Evolutionary conservation across 257 asterid genomes (phyloP).

Genomic region (Capsicum rhomboideum): DNA sequence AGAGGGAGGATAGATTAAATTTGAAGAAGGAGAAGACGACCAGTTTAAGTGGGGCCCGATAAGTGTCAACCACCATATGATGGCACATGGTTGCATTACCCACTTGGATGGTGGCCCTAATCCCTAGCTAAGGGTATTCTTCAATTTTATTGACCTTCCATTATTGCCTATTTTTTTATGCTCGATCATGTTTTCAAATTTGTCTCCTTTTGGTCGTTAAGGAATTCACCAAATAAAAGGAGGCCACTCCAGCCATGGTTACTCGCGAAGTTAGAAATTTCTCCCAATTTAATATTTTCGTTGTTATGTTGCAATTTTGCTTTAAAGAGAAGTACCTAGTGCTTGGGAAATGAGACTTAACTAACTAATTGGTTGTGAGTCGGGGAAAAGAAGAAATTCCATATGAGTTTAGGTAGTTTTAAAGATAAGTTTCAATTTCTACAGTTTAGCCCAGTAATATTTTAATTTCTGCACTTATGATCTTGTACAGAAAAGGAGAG

Average conservation of each 20-base stretch:
- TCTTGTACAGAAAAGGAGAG: neutral
- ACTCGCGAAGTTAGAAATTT: no score
- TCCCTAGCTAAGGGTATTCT: neutral
- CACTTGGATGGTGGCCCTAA: slow-evolving; percentile 37
- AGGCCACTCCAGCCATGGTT: no score
- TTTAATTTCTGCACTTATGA: no score
- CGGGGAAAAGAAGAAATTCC: no score
- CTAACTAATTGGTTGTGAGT: no score
- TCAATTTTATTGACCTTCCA: slow-evolving; percentile 11
- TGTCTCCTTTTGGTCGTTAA: neutral
- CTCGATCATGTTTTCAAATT: no score
- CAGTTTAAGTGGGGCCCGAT: slow-evolving; percentile 75
- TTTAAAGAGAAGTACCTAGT: no score
- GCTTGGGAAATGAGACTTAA: no score
- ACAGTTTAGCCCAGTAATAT: neutral
- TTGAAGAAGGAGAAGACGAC: slow-evolving; percentile 9
- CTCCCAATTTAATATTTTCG: no score
- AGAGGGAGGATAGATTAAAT: neutral
- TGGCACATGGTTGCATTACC: slow-evolving; percentile 81
- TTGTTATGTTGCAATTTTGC: no score
- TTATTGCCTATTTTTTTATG: slow-evolving; percentile 10
- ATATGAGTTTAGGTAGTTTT: neutral
- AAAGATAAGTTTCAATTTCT: neutral
- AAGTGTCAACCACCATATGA: slow-evolving; percentile 86
- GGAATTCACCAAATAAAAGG: no score